A percentile compares a stretch with the other conserved stretches of the same genome.
These are phyloP conservation scores for Trametes villosa DNA, from an alignment of 768 basidiomycete species.

Conservation along the genomic window DNA sequence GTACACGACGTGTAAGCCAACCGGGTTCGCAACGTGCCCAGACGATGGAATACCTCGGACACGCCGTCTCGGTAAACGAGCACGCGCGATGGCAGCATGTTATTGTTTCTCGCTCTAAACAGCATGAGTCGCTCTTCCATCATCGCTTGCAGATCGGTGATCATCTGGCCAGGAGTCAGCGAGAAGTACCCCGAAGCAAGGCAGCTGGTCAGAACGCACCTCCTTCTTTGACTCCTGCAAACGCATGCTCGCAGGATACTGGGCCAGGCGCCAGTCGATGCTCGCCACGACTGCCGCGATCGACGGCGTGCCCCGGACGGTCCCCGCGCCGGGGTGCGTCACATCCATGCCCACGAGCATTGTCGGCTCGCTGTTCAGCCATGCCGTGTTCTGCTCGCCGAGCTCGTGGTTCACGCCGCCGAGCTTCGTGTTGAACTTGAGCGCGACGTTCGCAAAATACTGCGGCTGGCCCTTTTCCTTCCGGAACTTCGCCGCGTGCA, in stretches of 20 bases:
- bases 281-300: slow-evolving; percentile 61
- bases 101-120: slow-evolving; percentile 42
- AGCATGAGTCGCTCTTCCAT: slow-evolving; percentile 49
- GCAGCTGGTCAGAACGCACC: slow-evolving; percentile 41
- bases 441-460: slow-evolving; percentile 58
- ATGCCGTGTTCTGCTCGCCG: slow-evolving; percentile 41
- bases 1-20: not conserved
- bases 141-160: slow-evolving; percentile 52
- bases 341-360: slow-evolving; percentile 68
- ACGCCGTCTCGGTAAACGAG: slow-evolving; percentile 77
- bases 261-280: slow-evolving; percentile 46
- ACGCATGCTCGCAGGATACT: slow-evolving; percentile 54
- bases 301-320: slow-evolving; percentile 57
- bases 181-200: not conserved
- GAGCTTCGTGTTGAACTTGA: slow-evolving; percentile 60
- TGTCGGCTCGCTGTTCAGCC: slow-evolving; percentile 46
- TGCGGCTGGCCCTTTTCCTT: slow-evolving; percentile 61
- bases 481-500: slow-evolving; percentile 71
- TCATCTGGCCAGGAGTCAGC: slow-evolving; percentile 42
- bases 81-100: slow-evolving; percentile 47
- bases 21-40: not conserved
- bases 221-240: slow-evolving; percentile 70
- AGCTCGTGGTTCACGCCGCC: slow-evolving; percentile 57
- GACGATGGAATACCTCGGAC: slow-evolving; percentile 58
- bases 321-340: slow-evolving; percentile 80